Evolutionary conservation across 805 yeast species (phyloP).

Genomic region (Lipomyces kockii): DNA sequence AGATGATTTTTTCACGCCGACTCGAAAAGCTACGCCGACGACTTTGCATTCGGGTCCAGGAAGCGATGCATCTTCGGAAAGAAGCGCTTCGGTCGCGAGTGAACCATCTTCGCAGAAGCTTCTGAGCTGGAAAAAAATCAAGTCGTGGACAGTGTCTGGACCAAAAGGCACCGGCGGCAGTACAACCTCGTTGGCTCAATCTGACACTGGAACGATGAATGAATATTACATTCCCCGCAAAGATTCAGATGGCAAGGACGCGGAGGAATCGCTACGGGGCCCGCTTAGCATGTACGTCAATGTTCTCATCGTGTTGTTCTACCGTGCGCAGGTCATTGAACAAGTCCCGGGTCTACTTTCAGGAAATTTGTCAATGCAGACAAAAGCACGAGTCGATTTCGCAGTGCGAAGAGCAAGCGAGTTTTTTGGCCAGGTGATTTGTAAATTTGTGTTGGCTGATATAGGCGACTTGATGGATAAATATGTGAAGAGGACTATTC

Average conservation of each 20-base stretch:
- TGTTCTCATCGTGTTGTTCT: conserved; percentile 16
- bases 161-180: neutral
- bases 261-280: conserved; percentile 16
- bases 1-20: neutral
- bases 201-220: neutral
- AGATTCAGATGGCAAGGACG: conserved; percentile 9
- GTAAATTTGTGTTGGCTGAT: conserved; percentile 23
- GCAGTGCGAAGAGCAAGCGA: conserved; percentile 10
- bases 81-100: neutral
- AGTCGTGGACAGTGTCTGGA: neutral
- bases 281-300: conserved; percentile 16
- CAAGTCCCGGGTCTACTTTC: conserved; percentile 1
- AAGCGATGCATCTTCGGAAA: neutral
- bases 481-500: neutral
- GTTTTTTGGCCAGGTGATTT: conserved; percentile 18
- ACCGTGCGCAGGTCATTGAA: conserved; percentile 11
- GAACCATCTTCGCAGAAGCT: neutral
- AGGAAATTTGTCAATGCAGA: neutral
- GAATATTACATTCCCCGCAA: neutral
- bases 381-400: conserved; percentile 6
- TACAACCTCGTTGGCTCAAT: neutral
- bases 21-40: neutral
- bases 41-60: neutral
- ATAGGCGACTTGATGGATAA: conserved; percentile 4
- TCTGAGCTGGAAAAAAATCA: neutral